phyloP scores from a whole-genome alignment of 2,329 filamentous ascomycete genomes.

The Hypoxylon sp. region DNA sequence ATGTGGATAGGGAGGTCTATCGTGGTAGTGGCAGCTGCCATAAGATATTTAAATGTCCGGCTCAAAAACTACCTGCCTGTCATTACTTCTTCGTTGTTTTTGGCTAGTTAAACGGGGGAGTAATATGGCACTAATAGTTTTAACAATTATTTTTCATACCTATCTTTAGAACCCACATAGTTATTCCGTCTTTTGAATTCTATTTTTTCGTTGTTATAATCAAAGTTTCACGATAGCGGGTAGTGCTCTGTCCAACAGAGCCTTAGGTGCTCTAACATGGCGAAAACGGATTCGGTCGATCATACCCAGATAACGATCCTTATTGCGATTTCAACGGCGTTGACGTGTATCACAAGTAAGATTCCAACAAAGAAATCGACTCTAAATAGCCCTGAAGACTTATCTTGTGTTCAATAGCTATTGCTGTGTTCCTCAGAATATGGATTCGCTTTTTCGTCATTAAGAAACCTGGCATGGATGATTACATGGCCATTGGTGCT shows the following conservation, averaged over 20 bases:
- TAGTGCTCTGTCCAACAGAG: slow-evolving; percentile 10
- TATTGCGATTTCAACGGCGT: slow-evolving; percentile 35
- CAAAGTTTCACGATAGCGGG: neutral
- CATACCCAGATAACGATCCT: slow-evolving; percentile 40
- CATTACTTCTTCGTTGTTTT: neutral
- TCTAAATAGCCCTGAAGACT: neutral
- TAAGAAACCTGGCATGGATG: slow-evolving; percentile 44
- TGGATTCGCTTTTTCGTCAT: slow-evolving; percentile 46
- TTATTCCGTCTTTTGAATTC: neutral
- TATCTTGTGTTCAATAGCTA: slow-evolving; percentile 24
- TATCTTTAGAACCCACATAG: neutral
- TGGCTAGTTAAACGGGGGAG: slow-evolving; percentile 1
- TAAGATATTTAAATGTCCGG: slow-evolving; percentile 18
- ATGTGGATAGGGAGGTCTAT: slow-evolving; percentile 28
- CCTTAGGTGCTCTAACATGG: slow-evolving; percentile 22
- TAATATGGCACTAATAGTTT: neutral
- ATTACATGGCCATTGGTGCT: slow-evolving; percentile 47
- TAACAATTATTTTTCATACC: neutral
- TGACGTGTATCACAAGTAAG: slow-evolving; percentile 46
- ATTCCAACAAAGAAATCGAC: neutral
- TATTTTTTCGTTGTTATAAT: neutral
- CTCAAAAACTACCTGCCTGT: neutral
- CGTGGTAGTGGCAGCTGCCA: slow-evolving; percentile 1
- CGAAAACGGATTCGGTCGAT: slow-evolving; percentile 16
- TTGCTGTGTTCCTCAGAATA: slow-evolving; percentile 39